phyloP scores from a whole-genome alignment of 1,139 yeast species.

The Yamadazyma dushanensis region DNA sequence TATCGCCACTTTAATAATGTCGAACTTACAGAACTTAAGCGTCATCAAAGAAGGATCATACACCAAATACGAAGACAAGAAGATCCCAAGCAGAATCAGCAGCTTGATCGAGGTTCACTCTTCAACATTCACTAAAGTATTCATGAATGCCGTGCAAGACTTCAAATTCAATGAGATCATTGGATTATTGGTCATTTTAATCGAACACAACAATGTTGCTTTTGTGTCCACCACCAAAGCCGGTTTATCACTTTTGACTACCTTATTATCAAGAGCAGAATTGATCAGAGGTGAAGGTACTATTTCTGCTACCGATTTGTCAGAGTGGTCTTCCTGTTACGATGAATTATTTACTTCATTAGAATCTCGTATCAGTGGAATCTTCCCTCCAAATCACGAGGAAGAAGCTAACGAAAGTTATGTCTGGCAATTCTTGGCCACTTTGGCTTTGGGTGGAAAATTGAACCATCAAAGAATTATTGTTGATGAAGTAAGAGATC shows the following conservation, averaged over 20 bases:
- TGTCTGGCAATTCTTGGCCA: constrained; percentile 97
- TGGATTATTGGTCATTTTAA: constrained; percentile 72
- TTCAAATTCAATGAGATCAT: constrained; percentile 80
- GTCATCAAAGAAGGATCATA: constrained; percentile 80
- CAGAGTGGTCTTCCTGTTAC: constrained; percentile 81
- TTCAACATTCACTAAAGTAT: constrained; percentile 77
- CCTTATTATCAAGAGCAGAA: constrained; percentile 89
- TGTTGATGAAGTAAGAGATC: constrained; percentile 93
- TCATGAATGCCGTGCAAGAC: constrained; percentile 83
- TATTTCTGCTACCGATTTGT: constrained; percentile 57
- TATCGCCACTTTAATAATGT: constrained; percentile 75
- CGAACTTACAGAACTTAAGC: constrained; percentile 77
- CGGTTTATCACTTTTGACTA: constrained; percentile 85
- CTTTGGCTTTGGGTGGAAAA: constrained; percentile 89
- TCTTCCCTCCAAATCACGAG: constrained; percentile 72
- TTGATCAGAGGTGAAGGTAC: constrained; percentile 81
- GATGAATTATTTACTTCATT: constrained; percentile 77
- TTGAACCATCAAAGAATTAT: constrained; percentile 91
- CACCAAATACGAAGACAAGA: constrained; percentile 55
- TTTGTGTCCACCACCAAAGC: constrained; percentile 79
- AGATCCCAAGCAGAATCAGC: constrained; percentile 54
- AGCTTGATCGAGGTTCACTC: constrained; percentile 80
- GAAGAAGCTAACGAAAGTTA: constrained; percentile 58
- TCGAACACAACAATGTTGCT: constrained; percentile 71
- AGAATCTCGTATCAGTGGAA: constrained; percentile 73